A percentile compares a stretch with the other conserved stretches of the same genome.
phyloP scores from a whole-genome alignment of 257 asterid genomes.

The Parsonsia alboflavescens region DNA sequence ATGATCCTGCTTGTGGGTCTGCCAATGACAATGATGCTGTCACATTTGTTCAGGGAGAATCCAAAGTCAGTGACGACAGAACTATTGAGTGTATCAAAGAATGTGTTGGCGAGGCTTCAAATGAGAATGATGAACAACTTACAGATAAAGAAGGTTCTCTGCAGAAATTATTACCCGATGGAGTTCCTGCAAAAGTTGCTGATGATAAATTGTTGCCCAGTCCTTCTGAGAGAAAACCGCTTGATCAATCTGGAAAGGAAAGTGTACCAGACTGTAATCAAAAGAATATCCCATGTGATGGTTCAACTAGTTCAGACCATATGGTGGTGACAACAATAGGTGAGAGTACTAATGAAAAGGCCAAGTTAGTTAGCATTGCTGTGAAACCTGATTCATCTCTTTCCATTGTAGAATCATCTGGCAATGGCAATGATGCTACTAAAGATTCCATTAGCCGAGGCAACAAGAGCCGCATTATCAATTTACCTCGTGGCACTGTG shows the following conservation, averaged over 20 bases:
- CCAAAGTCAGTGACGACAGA: slow-evolving; percentile 25
- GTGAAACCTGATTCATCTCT: slow-evolving; percentile 31
- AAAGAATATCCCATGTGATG: slow-evolving; percentile 32
- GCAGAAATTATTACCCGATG: slow-evolving; percentile 25
- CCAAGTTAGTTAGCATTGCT: slow-evolving; percentile 24
- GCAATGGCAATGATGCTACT: slow-evolving; percentile 32
- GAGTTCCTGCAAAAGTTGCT: slow-evolving; percentile 25
- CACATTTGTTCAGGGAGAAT: slow-evolving; percentile 18
- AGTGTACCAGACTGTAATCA: slow-evolving; percentile 23
- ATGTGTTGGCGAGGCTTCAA: slow-evolving; percentile 16
- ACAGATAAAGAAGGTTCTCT: slow-evolving; percentile 21
- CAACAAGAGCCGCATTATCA: slow-evolving; percentile 75
- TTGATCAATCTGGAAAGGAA: slow-evolving; percentile 28
- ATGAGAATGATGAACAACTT: slow-evolving; percentile 28
- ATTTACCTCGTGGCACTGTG: slow-evolving; percentile 57
- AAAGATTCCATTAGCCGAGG: slow-evolving; percentile 41
- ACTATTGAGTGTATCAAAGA: slow-evolving; percentile 27
- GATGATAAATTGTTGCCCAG: slow-evolving; percentile 30
- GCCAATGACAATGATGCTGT: slow-evolving; percentile 22
- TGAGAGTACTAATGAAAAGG: slow-evolving; percentile 32
- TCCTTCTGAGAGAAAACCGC: slow-evolving; percentile 22
- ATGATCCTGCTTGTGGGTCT: slow-evolving; percentile 25
- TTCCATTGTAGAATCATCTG: slow-evolving; percentile 40
- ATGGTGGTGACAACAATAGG: slow-evolving; percentile 26
- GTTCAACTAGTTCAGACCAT: slow-evolving; percentile 29